These are phyloP conservation scores for Afroboletus lepidellus DNA, from an alignment of 1,284 basidiomycete species.

Conservation along the genomic window DNA sequence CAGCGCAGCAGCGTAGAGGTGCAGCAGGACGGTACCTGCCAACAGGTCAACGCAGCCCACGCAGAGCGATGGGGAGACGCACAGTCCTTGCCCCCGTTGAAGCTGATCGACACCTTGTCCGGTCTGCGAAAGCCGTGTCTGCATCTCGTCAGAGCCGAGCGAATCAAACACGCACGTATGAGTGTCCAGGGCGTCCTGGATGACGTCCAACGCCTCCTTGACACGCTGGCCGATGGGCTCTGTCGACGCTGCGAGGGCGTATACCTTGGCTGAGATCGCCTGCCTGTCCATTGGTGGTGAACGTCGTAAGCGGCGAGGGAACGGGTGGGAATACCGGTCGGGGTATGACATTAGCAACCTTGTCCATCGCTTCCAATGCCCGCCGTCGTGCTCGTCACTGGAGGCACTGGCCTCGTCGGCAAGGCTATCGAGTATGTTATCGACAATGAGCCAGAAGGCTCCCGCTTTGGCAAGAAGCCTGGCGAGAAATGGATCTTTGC, in stretches of 20 bases:
- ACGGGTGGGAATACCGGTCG: neutral
- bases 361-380: constrained; percentile 33
- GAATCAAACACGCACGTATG: constrained; percentile 63
- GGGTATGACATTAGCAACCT: neutral
- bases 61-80: constrained; percentile 34
- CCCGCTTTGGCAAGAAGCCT: constrained; percentile 69
- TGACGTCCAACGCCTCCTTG: constrained; percentile 73
- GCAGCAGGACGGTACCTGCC: constrained; percentile 89
- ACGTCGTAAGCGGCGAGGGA: neutral
- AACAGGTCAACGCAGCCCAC: constrained; percentile 4
- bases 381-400: constrained; percentile 74
- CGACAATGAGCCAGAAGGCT: constrained; percentile 72
- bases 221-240: constrained; percentile 62
- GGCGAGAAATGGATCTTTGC: constrained; percentile 87
- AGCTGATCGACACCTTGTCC: constrained; percentile 79
- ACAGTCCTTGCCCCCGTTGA: constrained; percentile 99
- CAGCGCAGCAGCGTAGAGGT: constrained; percentile 82
- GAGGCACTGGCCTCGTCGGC: constrained; percentile 85
- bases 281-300: constrained; percentile 40
- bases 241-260: constrained; percentile 51
- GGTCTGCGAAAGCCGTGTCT: constrained; percentile 41
- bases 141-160: constrained; percentile 1
- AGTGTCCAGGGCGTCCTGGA: constrained; percentile 70
- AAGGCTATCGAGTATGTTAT: constrained; percentile 77
- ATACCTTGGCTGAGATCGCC: constrained; percentile 55